Base-by-base conservation (phyloP, 2,329 filamentous ascomycete species). In the Pyrenophora graminea region DNA sequence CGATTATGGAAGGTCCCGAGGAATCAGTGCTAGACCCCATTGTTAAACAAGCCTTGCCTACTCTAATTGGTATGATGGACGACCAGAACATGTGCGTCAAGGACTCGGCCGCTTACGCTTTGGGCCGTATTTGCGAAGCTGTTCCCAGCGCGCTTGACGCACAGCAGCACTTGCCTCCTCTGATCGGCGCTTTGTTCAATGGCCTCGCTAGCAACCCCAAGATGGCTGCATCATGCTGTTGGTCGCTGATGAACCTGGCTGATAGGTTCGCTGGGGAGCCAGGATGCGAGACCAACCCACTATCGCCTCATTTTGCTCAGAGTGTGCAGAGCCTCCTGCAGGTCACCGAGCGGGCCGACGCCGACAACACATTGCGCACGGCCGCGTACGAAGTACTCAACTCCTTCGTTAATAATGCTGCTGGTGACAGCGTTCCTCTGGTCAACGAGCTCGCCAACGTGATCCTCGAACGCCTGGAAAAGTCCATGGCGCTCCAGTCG, bases 181-280 rank as follows among this genome's bases (percentile, higher is more conserved):
- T 99, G 56, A 93, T 99, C 68, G 85, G 86, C 49, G 89, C 92
- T 34, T 84, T 99, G 8, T 99, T 99, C 79, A 85, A 87, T 63
- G 94, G 93, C 43, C 82, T 99, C 53, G 85, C 90, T 53, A 93
- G 89, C 77, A 94, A 89, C 72, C 88, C 91, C 53, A 97, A 96
- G 84, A 99, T 99, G 87, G 94, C 93, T 27, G 87, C 91, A 48
- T 99, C 94, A 25, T 97, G 94, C 85, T 99, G 94, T 79, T 97
- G 95, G 94, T 92, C 94, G 27, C 79, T 99, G 62, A 97, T 99
- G 90, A 99, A 97, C 77, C 79, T 99, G 70, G 93, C 94, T 9
- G 94, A 99, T 72, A 88, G 92, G 55, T 99, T 97, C 72, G 90
- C 91, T 25, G 91, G 91, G 51, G 92, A 97, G 48, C 82, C 87